Conservation (phyloP, 306 rosid genomes). For the Boehmeria nivea region DNA sequence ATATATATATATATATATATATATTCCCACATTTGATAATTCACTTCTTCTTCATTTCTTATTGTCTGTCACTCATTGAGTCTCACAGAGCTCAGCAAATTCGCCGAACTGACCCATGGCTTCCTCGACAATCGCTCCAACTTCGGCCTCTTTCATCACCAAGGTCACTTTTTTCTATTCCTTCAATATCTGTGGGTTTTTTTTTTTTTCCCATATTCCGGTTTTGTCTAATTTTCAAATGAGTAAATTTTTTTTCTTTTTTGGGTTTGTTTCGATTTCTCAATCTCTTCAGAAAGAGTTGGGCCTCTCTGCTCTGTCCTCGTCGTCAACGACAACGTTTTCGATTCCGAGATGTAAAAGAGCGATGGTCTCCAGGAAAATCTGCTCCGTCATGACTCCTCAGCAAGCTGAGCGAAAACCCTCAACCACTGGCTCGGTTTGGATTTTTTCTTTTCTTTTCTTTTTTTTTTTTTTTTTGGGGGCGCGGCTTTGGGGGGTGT, state of each 20-base stretch:
- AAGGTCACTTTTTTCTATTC: slow-evolving; percentile 11
- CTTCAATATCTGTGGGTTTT: slow-evolving; percentile 28
- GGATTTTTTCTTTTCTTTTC: slow-evolving; percentile 11
- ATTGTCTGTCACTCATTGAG: background rate
- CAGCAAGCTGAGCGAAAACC: slow-evolving; percentile 75
- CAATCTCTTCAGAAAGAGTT: slow-evolving; percentile 36
- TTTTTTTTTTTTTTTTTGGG: too few relatives aligned
- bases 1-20: too few relatives aligned
- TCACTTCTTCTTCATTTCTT: too few relatives aligned
- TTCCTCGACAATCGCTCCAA: slow-evolving; percentile 44
- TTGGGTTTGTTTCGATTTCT: background rate
- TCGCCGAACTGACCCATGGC: slow-evolving; percentile 40
- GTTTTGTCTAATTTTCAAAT: too few relatives aligned
- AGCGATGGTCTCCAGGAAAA: slow-evolving; percentile 28
- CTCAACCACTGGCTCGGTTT: slow-evolving; percentile 56
- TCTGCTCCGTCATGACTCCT: slow-evolving; percentile 63
- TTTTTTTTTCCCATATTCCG: background rate
- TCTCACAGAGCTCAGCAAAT: background rate
- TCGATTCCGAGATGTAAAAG: slow-evolving; percentile 40
- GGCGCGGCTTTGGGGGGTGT: too few relatives aligned
- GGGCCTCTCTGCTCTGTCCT: slow-evolving; percentile 39
- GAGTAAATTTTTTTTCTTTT: too few relatives aligned
- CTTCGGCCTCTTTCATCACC: slow-evolving; percentile 34
- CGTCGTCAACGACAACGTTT: slow-evolving; percentile 29
- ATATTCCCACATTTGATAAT: too few relatives aligned